Conservation (phyloP, 106 monocot species). For the Amphibolis antarctica region DNA sequence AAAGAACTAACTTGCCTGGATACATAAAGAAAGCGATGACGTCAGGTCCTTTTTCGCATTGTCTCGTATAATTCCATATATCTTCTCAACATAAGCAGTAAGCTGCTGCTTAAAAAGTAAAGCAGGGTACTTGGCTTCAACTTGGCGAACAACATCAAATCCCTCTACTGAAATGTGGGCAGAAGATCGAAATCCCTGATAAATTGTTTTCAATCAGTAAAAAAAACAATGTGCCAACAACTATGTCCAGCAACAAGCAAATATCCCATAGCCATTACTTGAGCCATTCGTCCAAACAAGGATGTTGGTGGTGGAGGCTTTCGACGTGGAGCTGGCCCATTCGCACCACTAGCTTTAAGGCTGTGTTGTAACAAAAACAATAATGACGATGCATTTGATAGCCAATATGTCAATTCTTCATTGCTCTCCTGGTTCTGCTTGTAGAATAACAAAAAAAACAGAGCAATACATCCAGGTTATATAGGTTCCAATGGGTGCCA, state of each 20-base stretch:
- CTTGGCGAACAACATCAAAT: constrained; percentile 51
- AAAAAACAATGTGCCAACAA: neutral
- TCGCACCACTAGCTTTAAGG: constrained; percentile 55
- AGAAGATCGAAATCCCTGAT: constrained; percentile 84
- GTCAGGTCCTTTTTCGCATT: constrained; percentile 78
- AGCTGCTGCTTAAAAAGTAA: constrained; percentile 93
- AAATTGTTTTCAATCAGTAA: neutral
- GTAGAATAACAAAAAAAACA: constrained; percentile 6
- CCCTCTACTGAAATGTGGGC: constrained; percentile 56
- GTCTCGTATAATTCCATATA: constrained; percentile 89
- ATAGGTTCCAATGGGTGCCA: neutral
- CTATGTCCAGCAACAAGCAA: neutral
- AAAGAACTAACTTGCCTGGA: constrained; percentile 51
- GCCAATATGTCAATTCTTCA: constrained; percentile 74
- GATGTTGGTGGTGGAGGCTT: constrained; percentile 67
- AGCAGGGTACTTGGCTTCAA: constrained; percentile 73
- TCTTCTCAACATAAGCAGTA: constrained; percentile 85
- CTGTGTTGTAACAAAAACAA: constrained; percentile 75
- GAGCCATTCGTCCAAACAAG: constrained; percentile 87
- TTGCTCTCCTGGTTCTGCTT: constrained; percentile 67
- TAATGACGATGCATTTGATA: constrained; percentile 74
- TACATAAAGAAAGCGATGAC: constrained; percentile 56
- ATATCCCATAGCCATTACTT: constrained; percentile 24
- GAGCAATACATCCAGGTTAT: neutral
- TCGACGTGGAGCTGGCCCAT: constrained; percentile 32